A percentile compares a stretch with the other conserved stretches of the same genome.
Conservation (phyloP, 2,329 filamentous ascomycete genomes). For the Trichoderma cornu-damae region DNA sequence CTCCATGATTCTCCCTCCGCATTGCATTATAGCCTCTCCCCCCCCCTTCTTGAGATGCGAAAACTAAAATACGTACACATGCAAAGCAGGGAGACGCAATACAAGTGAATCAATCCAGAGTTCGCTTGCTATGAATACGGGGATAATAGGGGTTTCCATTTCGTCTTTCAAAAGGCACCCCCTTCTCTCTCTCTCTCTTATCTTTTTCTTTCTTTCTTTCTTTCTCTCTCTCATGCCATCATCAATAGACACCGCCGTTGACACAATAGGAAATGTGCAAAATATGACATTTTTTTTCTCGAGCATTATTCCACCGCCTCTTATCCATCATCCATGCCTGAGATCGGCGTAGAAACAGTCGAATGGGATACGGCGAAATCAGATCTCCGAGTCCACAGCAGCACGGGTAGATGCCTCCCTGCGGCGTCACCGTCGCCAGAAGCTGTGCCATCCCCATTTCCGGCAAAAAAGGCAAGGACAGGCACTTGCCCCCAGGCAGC, state of each 20-base stretch:
- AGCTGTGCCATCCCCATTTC: background rate
- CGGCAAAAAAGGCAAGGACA: background rate
- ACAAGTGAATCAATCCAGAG: too few species aligned
- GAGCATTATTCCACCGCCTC: background rate
- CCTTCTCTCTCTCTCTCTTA: too few species aligned
- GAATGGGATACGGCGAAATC: slow-evolving; percentile 1
- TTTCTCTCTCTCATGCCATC: too few species aligned
- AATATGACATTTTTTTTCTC: background rate
- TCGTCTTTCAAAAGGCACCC: too few species aligned
- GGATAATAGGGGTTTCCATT: too few species aligned
- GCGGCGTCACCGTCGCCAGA: background rate
- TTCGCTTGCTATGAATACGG: too few species aligned
- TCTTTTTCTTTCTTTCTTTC: background rate
- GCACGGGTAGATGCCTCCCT: slow-evolving; percentile 13
- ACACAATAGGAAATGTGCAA: background rate
- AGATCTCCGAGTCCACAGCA: slow-evolving; percentile 16
- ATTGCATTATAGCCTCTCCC: too few species aligned
- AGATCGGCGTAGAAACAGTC: background rate
- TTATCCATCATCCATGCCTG: background rate
- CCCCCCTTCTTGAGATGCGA: too few species aligned
- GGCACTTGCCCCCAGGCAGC: background rate
- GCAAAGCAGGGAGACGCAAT: too few species aligned
- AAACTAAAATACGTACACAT: too few species aligned
- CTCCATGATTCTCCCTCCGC: too few species aligned
- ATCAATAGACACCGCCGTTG: background rate